Percentiles rank a stretch among this genome's conserved stretches.
Conservation (phyloP, 2,329 filamentous ascomycete species). For the Tolypocladium ovalisporum region DNA sequence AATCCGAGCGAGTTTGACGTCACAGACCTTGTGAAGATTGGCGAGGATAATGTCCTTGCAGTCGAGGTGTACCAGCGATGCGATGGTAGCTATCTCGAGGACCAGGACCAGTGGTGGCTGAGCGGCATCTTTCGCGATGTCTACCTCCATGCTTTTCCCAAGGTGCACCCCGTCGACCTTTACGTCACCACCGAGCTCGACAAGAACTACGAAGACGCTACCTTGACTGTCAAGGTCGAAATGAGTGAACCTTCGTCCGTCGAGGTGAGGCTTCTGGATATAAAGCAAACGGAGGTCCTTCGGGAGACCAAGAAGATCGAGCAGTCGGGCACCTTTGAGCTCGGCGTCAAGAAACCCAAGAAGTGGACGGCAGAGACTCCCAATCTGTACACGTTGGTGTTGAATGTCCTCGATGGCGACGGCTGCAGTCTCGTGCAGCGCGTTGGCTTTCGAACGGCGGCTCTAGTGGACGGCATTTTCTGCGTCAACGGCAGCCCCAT, state of each 20-base stretch:
- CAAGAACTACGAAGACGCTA: constrained; percentile 39
- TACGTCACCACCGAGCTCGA: constrained; percentile 46
- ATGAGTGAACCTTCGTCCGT: constrained; percentile 24
- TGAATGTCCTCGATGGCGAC: constrained; percentile 19
- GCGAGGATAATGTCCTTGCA: constrained; percentile 42
- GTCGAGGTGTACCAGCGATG: constrained; percentile 64
- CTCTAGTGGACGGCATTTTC: constrained; percentile 50
- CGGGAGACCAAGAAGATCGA: constrained; percentile 12
- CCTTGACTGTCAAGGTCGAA: constrained; percentile 33
- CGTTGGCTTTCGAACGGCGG: constrained; percentile 53
- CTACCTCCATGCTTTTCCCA: constrained; percentile 49
- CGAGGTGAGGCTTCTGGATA: constrained; percentile 24
- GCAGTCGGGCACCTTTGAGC: constrained; percentile 25
- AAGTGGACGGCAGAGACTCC: constrained; percentile 64
- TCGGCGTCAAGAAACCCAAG: constrained; percentile 36
- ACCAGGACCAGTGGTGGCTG: constrained; percentile 61
- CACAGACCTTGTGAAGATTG: constrained; percentile 34
- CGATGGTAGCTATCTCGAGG: constrained; percentile 62
- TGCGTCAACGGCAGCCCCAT: constrained; percentile 55
- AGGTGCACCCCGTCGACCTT: constrained; percentile 43
- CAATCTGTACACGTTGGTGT: constrained; percentile 42
- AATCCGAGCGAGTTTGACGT: constrained; percentile 68
- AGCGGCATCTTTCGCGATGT: constrained; percentile 61
- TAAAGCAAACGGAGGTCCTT: constrained; percentile 15
- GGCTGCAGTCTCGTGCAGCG: constrained; percentile 34